Evolutionary conservation across 2,329 filamentous ascomycete species (phyloP), one percentile per base, ranked within the genome.

Genomic region (Pestalotiopsis fici): DNA sequence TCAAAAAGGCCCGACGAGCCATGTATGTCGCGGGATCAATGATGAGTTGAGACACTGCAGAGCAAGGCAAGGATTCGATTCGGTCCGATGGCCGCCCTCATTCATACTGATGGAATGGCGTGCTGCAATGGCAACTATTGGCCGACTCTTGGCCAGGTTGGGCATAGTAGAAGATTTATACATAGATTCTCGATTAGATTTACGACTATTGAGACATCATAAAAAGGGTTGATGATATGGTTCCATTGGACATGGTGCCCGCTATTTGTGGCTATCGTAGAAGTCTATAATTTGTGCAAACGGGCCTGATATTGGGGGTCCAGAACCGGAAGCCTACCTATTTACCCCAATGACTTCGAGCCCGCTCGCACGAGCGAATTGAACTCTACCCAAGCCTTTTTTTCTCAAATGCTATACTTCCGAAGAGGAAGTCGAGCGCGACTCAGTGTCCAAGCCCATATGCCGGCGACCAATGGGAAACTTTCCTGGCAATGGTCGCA

Each of bases 1-100:
- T 62, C 59, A 62, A 27, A 60, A 62, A 62, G 59, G 59, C 35
- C 37, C 59, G 59, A 62, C 23, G 35, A 47, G 37, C 59, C 59
- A 31, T 62, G 37, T 23, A 35, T 35, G 31, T 35, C n/a, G 23
- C 31, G 57, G 31, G 28, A 35, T 11, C 21, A 18, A 18, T 31
- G 25, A 35, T 27, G 9, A 4, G 18, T 37, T 37, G 31, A 21
- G n/a, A 31, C n/a, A 6, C 57, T 60, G 57, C 4, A 60, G 15
- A 21, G 18, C 37, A 25, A 27, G 31, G 59, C 59, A 50, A 62
- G 39, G 31, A 13, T 62, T 62, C 12, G 37, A 62, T 23, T 62
- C 59, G 59, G 59, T 25, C 59, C 59, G 59, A 62, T 62, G 59
- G n/a, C 5, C 6, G 11, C 35, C 59, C n/a, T 43, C 9, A 60